These are phyloP conservation scores for Kwoniella dejecticola DNA, from an alignment of 768 basidiomycete species.

Conservation along the genomic window DNA sequence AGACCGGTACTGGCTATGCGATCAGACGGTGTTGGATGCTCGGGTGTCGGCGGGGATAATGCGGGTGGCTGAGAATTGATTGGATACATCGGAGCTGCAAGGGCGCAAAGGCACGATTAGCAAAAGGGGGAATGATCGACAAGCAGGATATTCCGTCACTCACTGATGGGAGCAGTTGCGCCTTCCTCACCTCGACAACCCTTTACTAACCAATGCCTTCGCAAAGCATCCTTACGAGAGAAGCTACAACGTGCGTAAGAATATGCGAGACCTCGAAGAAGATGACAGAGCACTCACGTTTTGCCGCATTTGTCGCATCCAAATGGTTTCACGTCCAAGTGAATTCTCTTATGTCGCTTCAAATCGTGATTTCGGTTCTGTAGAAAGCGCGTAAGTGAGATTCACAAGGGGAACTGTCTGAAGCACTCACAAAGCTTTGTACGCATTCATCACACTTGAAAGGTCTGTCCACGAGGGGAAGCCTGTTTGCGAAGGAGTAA, in stretches of 20 bases:
- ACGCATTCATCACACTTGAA: conserved; percentile 57
- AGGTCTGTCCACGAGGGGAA: conserved; percentile 51
- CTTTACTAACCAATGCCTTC: conserved; percentile 56
- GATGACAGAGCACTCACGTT: conserved; percentile 38
- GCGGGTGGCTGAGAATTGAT: conserved; percentile 34
- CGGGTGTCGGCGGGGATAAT: conserved; percentile 41
- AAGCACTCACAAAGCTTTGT: conserved; percentile 52
- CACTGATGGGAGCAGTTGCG: conserved; percentile 48
- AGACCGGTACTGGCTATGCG: neutral
- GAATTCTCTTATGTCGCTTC: conserved; percentile 56
- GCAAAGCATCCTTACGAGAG: conserved; percentile 56
- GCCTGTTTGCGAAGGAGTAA: conserved; percentile 40
- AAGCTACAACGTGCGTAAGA: conserved; percentile 31
- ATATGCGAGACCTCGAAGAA: neutral
- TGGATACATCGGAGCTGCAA: conserved; percentile 40
- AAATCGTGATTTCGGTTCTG: conserved; percentile 57
- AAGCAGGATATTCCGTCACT: conserved; percentile 1
- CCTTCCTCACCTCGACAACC: conserved; percentile 53
- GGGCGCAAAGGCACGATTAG: conserved; percentile 2
- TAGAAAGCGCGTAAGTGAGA: neutral
- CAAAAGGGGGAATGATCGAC: neutral
- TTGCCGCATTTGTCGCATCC: conserved; percentile 56
- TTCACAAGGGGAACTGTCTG: too few relatives aligned
- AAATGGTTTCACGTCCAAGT: conserved; percentile 56
- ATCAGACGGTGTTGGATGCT: conserved; percentile 17